A percentile compares a stretch with the other conserved stretches of the same genome.
These are phyloP conservation scores for Ammopiptanthus mongolicus DNA, from an alignment of 306 rosid genomes.

Conservation along the genomic window DNA sequence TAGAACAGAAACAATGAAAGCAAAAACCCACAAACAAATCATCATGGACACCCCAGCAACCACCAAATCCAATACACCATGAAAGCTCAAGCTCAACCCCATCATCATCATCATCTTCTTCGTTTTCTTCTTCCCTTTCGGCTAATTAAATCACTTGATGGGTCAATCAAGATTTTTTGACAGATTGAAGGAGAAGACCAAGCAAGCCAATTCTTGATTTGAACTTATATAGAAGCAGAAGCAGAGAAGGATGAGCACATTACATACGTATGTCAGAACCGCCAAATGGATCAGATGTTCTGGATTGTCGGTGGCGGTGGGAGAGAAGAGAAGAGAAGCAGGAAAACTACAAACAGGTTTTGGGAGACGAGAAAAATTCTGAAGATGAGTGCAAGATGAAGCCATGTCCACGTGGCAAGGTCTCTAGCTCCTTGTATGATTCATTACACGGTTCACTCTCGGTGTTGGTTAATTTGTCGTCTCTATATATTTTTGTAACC, in stretches of 20 bases:
- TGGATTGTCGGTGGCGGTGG: not conserved
- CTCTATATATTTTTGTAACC: not conserved
- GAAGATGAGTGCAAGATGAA: not conserved
- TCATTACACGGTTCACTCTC: not conserved
- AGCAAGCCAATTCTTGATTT: not conserved
- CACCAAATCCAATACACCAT: constrained; percentile 39
- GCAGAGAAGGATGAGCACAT: not conserved
- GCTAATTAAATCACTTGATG: not conserved
- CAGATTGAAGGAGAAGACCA: not conserved
- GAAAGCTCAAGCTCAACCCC: constrained; percentile 17
- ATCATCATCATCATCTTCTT: not conserved
- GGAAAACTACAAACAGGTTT: not conserved
- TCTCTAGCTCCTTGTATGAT: not conserved
- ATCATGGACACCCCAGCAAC: constrained; percentile 49
- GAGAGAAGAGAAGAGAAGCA: not conserved
- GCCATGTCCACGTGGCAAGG: not conserved
- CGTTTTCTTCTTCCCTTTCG: not conserved
- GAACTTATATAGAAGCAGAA: not conserved
- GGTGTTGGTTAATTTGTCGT: not conserved
- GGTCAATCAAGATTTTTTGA: not conserved
- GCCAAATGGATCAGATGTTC: not conserved
- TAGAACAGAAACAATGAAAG: constrained; percentile 48
- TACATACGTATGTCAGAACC: not conserved
- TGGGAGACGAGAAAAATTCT: no score
- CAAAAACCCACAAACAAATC: constrained; percentile 45